These are phyloP conservation scores for Strobilomyces confusus DNA, from an alignment of 768 basidiomycete species.

Conservation along the genomic window DNA sequence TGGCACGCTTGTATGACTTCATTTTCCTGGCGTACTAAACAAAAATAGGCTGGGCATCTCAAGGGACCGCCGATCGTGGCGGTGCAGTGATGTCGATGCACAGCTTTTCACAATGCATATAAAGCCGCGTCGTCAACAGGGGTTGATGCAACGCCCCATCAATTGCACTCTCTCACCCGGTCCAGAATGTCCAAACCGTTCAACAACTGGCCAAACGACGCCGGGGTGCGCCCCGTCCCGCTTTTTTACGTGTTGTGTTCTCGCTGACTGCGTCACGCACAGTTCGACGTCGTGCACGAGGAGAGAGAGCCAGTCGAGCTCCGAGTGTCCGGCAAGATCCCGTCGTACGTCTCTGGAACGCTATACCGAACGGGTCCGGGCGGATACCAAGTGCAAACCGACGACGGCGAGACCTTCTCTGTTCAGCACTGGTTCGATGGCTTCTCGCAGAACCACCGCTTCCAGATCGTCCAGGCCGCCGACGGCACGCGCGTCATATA, in stretches of 20 bases:
- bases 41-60: too few relatives aligned
- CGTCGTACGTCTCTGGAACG: conserved; percentile 34
- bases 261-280: background rate
- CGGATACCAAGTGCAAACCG: conserved; percentile 23
- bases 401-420: conserved; percentile 22
- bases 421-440: conserved; percentile 41
- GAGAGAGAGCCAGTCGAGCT: conserved; percentile 28
- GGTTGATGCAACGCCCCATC: background rate
- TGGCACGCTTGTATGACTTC: too few relatives aligned
- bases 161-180: background rate
- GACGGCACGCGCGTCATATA: conserved; percentile 29
- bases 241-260: background rate
- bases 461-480: conserved; percentile 32
- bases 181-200: conserved; percentile 22
- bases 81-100: background rate
- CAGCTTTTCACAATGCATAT: background rate
- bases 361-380: conserved; percentile 40
- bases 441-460: conserved; percentile 37
- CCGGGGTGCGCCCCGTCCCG: conserved; percentile 14
- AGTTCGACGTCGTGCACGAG: conserved; percentile 30
- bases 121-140: background rate
- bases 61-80: background rate
- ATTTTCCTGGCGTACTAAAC: too few relatives aligned
- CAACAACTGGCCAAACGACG: conserved; percentile 31
- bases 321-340: conserved; percentile 28